Base-by-base conservation (phyloP, 2,329 filamentous ascomycete species). In the Magnaporthiopsis rhizophila region DNA sequence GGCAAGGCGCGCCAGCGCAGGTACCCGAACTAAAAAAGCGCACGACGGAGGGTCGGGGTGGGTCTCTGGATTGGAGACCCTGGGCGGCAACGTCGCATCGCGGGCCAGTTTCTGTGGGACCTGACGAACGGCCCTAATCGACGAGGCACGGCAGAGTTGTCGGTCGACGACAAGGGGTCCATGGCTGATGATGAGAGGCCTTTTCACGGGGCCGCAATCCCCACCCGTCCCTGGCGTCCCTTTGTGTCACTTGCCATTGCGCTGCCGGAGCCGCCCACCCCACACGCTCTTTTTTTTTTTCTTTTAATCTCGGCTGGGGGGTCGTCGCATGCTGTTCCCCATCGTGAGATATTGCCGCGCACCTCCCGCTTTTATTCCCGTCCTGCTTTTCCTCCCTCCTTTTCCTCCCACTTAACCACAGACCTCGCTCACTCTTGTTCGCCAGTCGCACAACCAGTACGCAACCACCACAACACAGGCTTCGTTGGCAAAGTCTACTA, bases 401-500 rank as follows among this genome's bases (percentile, higher is more conserved):
- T 45, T 45, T 62, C 61, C 36, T 62, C 61, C 36, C 45, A 56
- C 45, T 13, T 12, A 36, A 59, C 24, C 53, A 57, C 53, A 57
- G 3, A 36, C 34, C 59, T 28, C 59, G 32, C 38, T 61, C 59
- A 50, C 36, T 50, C 38, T 21, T n/a, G 38, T 61, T 45, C 38
- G 34, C 59, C 38, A 30, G 34, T 61, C 58, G 24, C 34, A 50
- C 64, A 64, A 64, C 58, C 66, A 65, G 65, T 64, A 59, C 66
- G 65, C 66, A 64, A 64, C 65, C 58, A 64, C 58, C 65, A 66
- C 67, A 67, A 67, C 69, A 72, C 73, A 74, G 76, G 72, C 81
- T 83, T 83, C 81, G 81, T 83, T 83, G 81, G 81, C 81, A 83
- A 79, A 83, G 81, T 81, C 80, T 77, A 67, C 66, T 62, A 30